phyloP scores from a whole-genome alignment of 2,329 filamentous ascomycete species.

The Colletotrichum noveboracense region DNA sequence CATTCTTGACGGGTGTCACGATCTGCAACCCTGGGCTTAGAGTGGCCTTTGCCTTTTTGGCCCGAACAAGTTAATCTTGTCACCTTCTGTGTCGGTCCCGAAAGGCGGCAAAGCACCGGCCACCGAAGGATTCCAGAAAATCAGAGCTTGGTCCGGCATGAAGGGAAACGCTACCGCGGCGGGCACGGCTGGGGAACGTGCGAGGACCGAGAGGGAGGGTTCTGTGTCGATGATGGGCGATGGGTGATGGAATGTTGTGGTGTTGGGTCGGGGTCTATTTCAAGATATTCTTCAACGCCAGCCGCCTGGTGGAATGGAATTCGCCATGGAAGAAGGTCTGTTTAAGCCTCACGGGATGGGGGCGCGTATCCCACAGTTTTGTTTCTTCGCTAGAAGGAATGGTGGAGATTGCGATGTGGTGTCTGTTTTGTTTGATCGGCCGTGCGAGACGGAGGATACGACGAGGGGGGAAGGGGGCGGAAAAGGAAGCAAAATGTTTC shows the following conservation, averaged over 20 bases:
- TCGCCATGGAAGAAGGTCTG: not conserved
- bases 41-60: not conserved
- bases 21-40: not conserved
- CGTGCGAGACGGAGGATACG: not conserved
- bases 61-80: not conserved
- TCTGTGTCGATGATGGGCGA: not conserved
- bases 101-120: not conserved
- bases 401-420: not conserved
- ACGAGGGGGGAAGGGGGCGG: not conserved
- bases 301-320: not conserved
- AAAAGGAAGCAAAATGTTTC: not conserved
- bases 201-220: not conserved
- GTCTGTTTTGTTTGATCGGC: not conserved
- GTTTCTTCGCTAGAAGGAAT: not conserved
- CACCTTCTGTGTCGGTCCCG: not conserved
- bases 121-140: not conserved
- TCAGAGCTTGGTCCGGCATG: not conserved
- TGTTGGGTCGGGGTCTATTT: not conserved
- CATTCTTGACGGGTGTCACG: not conserved
- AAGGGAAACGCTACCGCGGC: not conserved
- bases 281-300: not conserved
- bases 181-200: not conserved
- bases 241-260: not conserved
- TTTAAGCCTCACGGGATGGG: not conserved
- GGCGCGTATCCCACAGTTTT: not conserved